Percentiles rank a stretch among this genome's conserved stretches.
phyloP scores from a whole-genome alignment of 1,139 yeast genomes.

The Blastobotrys proliferans region DNA sequence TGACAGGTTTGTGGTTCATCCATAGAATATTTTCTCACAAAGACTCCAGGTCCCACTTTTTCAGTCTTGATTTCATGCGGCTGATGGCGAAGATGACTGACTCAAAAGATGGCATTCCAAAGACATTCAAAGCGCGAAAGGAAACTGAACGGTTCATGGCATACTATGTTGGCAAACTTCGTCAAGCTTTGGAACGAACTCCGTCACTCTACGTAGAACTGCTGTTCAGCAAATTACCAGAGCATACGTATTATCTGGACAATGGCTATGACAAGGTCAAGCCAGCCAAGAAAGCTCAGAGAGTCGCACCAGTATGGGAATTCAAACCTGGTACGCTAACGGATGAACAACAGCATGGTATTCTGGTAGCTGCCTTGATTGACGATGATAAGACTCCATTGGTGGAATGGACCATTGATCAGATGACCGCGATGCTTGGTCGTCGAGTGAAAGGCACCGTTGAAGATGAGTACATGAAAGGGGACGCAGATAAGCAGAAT shows the following conservation, averaged over 20 bases:
- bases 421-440: slow-evolving; percentile 34
- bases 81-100: slow-evolving; percentile 46
- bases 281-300: slow-evolving; percentile 13
- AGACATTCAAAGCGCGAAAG: slow-evolving; percentile 42
- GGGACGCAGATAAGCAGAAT: slow-evolving; percentile 15
- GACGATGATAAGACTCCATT: slow-evolving; percentile 43
- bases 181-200: slow-evolving; percentile 46
- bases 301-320: slow-evolving; percentile 22
- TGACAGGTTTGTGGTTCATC: slow-evolving; percentile 51
- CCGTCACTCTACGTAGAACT: slow-evolving; percentile 64
- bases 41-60: slow-evolving; percentile 56
- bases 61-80: slow-evolving; percentile 71
- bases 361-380: slow-evolving; percentile 48
- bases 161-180: slow-evolving; percentile 64
- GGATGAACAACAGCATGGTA: slow-evolving; percentile 31
- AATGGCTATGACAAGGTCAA: slow-evolving; percentile 51
- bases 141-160: slow-evolving; percentile 65
- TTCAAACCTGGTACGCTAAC: slow-evolving; percentile 26
- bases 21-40: slow-evolving; percentile 66
- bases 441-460: slow-evolving; percentile 18
- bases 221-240: slow-evolving; percentile 59
- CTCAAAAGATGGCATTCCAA: slow-evolving; percentile 33
- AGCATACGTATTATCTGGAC: slow-evolving; percentile 42
- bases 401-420: slow-evolving; percentile 44
- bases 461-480: slow-evolving; percentile 7